Evolutionary conservation across 75 land plant species (phyloP), one percentile per base, ranked within the genome.

Genomic region (Picea sitchensis): DNA sequence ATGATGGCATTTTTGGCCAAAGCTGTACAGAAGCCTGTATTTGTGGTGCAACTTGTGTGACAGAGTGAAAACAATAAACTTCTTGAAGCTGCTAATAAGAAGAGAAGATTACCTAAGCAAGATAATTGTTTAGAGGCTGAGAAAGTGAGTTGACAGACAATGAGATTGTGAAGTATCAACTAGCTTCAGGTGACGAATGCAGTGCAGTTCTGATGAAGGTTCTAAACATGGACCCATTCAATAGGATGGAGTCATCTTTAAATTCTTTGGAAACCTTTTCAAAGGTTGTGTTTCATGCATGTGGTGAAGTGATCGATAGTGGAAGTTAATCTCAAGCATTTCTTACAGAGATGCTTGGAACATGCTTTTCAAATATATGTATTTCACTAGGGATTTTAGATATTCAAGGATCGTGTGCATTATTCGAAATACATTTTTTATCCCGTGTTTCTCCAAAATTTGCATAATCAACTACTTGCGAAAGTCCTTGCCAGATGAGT

Each of bases 201-300:
- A 76, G 79, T 73, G 23, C 47, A 5, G 9, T 18, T 73, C 14
- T 84, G 0, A 31, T 77, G 58, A 73, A 26, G 14, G 8, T 38
- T 7, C 5, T 78, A 41, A 79, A 80, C 21, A 51, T 63, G 26
- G 86, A 86, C 7, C 75, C 83, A 58, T 77, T 85, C 7, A 87
- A 91, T 61, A 65, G 60, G 51, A 79, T 91, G 78, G 93, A 91
- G 41, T 75, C 85, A 14, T 88, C 86, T 60, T 8, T 91, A n/a
- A 64, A 59, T 3, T 64, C 78, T 3, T 85, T 90, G 87, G 93
- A 91, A 76, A 80, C 59, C 31, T 80, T 91, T 36, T 60, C 89
- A 2, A 54, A 63, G 5, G 83, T 75, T 30, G 74, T 83, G 36
- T 57, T 77, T 59, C 82, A 80, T n/a, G 81, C 79, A 60, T 76